A percentile compares a stretch with the other conserved stretches of the same genome.
Conservation (phyloP, 1,284 basidiomycete species). For the Athelia psychrophila region DNA sequence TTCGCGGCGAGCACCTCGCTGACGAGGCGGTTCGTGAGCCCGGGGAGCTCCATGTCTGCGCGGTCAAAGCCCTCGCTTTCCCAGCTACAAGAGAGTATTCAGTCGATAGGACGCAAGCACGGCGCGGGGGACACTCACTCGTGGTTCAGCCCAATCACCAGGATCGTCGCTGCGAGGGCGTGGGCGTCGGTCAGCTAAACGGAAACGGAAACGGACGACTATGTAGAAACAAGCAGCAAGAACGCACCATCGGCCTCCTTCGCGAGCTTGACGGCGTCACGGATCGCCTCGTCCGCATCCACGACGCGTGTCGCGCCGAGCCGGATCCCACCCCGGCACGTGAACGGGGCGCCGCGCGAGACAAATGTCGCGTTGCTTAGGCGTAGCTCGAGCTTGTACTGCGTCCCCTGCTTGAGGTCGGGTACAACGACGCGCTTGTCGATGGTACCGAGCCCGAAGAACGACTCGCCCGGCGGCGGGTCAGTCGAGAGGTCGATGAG, state of each 20-base stretch:
- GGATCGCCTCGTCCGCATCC: conserved; percentile 32
- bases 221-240: conserved; percentile 8
- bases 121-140: conserved; percentile 29
- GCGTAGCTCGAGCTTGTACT: conserved; percentile 36
- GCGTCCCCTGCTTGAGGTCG: conserved; percentile 32
- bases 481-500: conserved; percentile 44
- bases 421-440: conserved; percentile 33
- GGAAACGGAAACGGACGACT: no score
- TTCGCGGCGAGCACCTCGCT: conserved; percentile 44
- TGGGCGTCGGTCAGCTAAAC: no score
- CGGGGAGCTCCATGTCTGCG: conserved; percentile 40
- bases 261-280: conserved; percentile 39
- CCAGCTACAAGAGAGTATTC: conserved; percentile 25
- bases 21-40: conserved; percentile 47
- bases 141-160: conserved; percentile 46
- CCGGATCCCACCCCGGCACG: conserved; percentile 42
- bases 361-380: conserved; percentile 30
- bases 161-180: conserved; percentile 33
- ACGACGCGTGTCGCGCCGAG: conserved; percentile 37
- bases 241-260: conserved; percentile 37
- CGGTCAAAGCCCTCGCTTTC: conserved; percentile 49
- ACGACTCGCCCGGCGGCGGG: conserved; percentile 23
- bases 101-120: conserved; percentile 1
- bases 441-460: conserved; percentile 37
- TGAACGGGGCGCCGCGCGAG: conserved; percentile 27